These are phyloP conservation scores for Geranomyces variabilis DNA, from an alignment of 192 early-diverging fungal genomes.

Conservation along the genomic window DNA sequence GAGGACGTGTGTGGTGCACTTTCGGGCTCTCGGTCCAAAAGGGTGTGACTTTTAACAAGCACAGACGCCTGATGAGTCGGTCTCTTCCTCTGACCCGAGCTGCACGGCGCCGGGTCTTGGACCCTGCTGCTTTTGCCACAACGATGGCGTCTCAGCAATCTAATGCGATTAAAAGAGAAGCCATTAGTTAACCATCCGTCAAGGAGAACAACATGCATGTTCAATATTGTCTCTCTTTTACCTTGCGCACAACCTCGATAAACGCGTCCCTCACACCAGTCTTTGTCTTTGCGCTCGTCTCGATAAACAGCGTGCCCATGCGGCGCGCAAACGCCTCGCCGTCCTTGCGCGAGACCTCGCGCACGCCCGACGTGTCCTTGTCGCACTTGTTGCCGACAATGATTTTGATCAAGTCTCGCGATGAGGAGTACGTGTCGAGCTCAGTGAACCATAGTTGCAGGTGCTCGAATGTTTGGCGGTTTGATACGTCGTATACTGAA, in stretches of 20 bases:
- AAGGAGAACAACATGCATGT: not conserved
- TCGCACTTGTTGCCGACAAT: conserved; percentile 99
- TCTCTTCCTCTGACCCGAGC: conserved; percentile 19
- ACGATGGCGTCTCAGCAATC: conserved; percentile 46
- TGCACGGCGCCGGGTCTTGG: conserved; percentile 28
- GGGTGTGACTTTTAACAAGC: no score
- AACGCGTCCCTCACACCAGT: conserved; percentile 92
- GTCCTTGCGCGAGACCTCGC: conserved; percentile 83
- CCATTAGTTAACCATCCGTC: not conserved
- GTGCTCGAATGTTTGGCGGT: conserved; percentile 89
- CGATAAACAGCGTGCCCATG: conserved; percentile 91
- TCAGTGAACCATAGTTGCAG: conserved; percentile 95
- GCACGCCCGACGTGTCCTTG: conserved; percentile 68
- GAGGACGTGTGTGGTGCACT: no score
- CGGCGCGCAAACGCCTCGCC: conserved; percentile 88
- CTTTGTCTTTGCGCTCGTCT: conserved; percentile 95
- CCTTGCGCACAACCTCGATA: conserved; percentile 91
- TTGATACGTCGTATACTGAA: conserved; percentile 92
- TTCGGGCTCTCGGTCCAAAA: no score
- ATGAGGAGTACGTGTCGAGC: conserved; percentile 88
- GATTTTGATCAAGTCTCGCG: conserved; percentile 90
- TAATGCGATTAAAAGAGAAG: conserved; percentile 3
- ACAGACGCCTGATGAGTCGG: conserved; percentile 16
- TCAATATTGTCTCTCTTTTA: conserved; percentile 32
- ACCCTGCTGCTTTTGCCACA: conserved; percentile 41